Evolutionary conservation across 225 moss, liverwort and hornwort genomes (phyloP), one percentile per base, ranked within the genome.

Genomic region (Antitrichia curtipendula): DNA sequence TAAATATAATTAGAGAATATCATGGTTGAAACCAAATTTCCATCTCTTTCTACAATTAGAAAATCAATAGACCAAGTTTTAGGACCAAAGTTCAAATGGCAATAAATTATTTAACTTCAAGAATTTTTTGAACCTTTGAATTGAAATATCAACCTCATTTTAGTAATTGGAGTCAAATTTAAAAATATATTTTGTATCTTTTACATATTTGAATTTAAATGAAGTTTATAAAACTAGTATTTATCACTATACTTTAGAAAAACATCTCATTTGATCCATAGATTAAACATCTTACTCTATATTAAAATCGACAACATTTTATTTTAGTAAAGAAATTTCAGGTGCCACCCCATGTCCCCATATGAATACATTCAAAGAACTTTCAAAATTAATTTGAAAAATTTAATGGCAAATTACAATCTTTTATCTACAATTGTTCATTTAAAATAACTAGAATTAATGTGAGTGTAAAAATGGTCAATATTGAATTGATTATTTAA

Each of bases 301-400:
- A 29, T 13, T 25, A 58, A 19, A 78, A 29, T 29, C 2, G 41
- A 1, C 0, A 41, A 22, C 1, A 17, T 27, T 78, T 25, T 29
- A 10, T 7, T 19, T 60, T 31, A 29, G 32, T 61, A 15, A 60
- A 0, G 9, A 1, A 60, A 32, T 60, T 77, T 29, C 6, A 0
- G 59, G 2, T 0, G 0, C 41, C 12, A 41, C 1, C 4, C 2
- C 28, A 57, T 43, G 7, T 31, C 1, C 4, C 2, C 28, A 57
- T 43, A 6, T 31, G 19, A 80, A 31, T 1, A 21, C 2, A 38
- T 4, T 27, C 0, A 25, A 17, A 0, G 2, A 10, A 80, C 8
- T 57, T 29, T 40, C 3, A n/a, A 25, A n/a, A 52, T 50, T 13
- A 49, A 13, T 49, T 8, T 49, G 45, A 9, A 45, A 56, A 40